Evolutionary conservation across 495 filamentous ascomycete genomes (phyloP).

Genomic region (Lasiosphaeriaceae sp.): DNA sequence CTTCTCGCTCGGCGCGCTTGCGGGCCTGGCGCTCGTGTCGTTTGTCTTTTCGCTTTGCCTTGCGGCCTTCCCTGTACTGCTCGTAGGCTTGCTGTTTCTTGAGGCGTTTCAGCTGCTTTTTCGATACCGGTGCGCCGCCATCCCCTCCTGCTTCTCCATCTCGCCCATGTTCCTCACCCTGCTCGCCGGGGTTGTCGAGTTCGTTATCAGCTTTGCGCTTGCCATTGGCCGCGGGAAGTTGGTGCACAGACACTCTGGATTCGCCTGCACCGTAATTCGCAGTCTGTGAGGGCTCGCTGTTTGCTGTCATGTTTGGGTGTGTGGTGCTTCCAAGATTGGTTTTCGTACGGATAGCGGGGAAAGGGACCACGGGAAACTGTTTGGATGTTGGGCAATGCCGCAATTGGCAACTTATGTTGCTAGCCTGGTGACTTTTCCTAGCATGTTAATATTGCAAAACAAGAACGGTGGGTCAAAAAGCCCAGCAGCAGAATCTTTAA

Average conservation of each 20-base stretch:
- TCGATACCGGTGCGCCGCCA: slow-evolving; percentile 52
- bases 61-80: slow-evolving; percentile 62
- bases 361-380: too few relatives aligned
- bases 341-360: too few relatives aligned
- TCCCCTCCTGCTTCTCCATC: slow-evolving; percentile 4
- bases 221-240: slow-evolving; percentile 1
- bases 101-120: slow-evolving; percentile 76
- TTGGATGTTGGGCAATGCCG: too few relatives aligned
- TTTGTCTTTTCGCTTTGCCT: slow-evolving; percentile 68
- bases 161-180: slow-evolving; percentile 3
- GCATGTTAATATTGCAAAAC: too few relatives aligned
- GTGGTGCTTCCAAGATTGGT: too few relatives aligned
- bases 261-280: neutral
- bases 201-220: slow-evolving; percentile 30
- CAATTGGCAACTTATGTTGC: too few relatives aligned
- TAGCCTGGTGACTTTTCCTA: too few relatives aligned
- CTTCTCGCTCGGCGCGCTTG: slow-evolving; percentile 39
- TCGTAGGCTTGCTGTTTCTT: slow-evolving; percentile 64
- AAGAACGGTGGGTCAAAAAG: too few relatives aligned
- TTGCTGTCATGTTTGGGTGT: too few relatives aligned
- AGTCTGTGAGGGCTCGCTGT: neutral
- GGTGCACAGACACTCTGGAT: neutral
- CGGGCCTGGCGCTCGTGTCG: slow-evolving; percentile 58
- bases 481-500: too few relatives aligned
- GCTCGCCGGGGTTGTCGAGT: slow-evolving; percentile 13